Conservation (phyloP, 345 rosid genomes). For the Pelargonium nanum region DNA sequence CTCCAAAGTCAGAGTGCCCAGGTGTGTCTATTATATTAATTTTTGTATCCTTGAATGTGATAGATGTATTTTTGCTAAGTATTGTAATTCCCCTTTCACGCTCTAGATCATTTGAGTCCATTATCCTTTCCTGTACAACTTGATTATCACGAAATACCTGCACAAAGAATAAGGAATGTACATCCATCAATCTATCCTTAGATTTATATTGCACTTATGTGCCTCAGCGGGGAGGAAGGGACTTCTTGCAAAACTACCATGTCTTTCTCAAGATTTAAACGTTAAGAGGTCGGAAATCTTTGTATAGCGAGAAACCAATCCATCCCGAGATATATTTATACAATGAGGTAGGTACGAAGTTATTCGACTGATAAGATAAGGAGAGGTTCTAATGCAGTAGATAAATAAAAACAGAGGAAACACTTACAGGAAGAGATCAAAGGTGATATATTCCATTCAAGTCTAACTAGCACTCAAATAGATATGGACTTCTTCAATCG, state of each 20-base stretch:
- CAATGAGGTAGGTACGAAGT: too few species aligned
- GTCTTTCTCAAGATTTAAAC: neutral
- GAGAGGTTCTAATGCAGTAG: too few species aligned
- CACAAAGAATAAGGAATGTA: constrained; percentile 4
- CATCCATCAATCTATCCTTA: neutral
- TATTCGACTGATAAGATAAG: too few species aligned
- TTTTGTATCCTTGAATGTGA: constrained; percentile 72
- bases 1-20: constrained; percentile 98
- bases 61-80: constrained; percentile 91
- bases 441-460: too few species aligned
- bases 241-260: neutral
- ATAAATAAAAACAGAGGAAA: too few species aligned
- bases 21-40: constrained; percentile 95
- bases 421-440: too few species aligned
- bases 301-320: too few species aligned
- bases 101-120: constrained; percentile 96
- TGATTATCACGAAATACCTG: constrained; percentile 97
- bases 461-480: too few species aligned
- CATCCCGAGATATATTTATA: too few species aligned
- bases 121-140: constrained; percentile 76
- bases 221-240: neutral
- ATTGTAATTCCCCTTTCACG: constrained; percentile 97
- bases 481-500: too few species aligned
- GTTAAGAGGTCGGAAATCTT: too few species aligned
- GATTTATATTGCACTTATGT: neutral